A percentile compares a stretch with the other conserved stretches of the same genome.
These are phyloP conservation scores for Epicoccum sorghinum DNA, from an alignment of 2,329 filamentous ascomycete genomes.

Conservation along the genomic window DNA sequence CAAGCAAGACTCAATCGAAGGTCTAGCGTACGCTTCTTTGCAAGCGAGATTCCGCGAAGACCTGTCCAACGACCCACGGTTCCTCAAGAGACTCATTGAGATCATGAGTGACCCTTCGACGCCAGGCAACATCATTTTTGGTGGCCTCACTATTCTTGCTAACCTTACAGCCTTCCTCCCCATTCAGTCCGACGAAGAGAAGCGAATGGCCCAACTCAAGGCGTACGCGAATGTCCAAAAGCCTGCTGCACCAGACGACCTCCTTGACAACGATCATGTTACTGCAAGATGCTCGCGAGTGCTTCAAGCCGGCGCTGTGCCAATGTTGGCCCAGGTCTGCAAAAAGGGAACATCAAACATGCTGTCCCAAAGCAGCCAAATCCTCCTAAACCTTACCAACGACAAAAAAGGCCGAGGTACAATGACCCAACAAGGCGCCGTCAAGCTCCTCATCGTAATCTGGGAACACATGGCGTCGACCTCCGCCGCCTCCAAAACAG, in stretches of 20 bases:
- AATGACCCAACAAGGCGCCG: constrained; percentile 91
- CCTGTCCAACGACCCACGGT: constrained; percentile 69
- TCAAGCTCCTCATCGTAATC: constrained; percentile 79
- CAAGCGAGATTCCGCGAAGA: constrained; percentile 85
- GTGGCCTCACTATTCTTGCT: constrained; percentile 80
- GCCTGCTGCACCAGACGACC: constrained; percentile 63
- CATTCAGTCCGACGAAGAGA: constrained; percentile 83
- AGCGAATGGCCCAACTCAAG: constrained; percentile 89
- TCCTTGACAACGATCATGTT: constrained; percentile 80
- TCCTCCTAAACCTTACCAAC: constrained; percentile 78
- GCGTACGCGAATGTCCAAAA: constrained; percentile 89
- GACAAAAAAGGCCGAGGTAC: constrained; percentile 75
- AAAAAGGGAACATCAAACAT: constrained; percentile 75
- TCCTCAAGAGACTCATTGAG: constrained; percentile 73
- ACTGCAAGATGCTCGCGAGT: constrained; percentile 75
- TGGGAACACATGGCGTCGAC: constrained; percentile 62
- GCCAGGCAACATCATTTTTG: constrained; percentile 73
- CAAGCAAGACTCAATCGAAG: constrained; percentile 80
- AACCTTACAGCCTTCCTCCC: constrained; percentile 86
- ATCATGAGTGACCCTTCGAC: constrained; percentile 55
- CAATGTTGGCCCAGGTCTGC: constrained; percentile 76
- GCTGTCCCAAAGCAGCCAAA: constrained; percentile 73
- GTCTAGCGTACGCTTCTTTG: constrained; percentile 88
- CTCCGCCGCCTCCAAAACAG: constrained; percentile 52
- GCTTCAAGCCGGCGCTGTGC: constrained; percentile 78